phyloP scores from a whole-genome alignment of 2,329 filamentous ascomycete genomes.

The Fonsecaea nubica region DNA sequence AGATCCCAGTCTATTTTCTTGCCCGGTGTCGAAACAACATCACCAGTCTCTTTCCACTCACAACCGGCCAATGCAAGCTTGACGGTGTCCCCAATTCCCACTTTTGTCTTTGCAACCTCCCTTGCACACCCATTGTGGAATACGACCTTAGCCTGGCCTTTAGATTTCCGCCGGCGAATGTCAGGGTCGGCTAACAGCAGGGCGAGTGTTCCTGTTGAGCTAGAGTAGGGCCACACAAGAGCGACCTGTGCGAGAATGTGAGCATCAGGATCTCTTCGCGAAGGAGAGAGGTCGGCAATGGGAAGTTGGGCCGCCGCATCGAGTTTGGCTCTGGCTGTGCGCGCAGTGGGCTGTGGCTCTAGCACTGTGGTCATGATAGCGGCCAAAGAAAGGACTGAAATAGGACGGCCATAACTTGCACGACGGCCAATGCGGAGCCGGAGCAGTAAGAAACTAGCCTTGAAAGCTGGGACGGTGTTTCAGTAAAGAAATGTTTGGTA shows the following conservation, averaged over 20 bases:
- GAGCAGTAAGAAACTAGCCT: not conserved
- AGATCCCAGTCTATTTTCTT: slow-evolving; percentile 65
- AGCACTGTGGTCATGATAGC: slow-evolving; percentile 32
- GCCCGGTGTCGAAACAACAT: slow-evolving; percentile 60
- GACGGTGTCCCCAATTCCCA: slow-evolving; percentile 81
- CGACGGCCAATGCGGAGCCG: not conserved
- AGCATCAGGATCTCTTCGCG: slow-evolving; percentile 40
- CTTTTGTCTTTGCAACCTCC: slow-evolving; percentile 67
- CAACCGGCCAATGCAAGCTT: slow-evolving; percentile 72
- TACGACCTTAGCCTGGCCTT: slow-evolving; percentile 80
- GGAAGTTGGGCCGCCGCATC: slow-evolving; percentile 24
- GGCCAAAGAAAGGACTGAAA: slow-evolving; percentile 1
- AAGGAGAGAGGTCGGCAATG: slow-evolving; percentile 52
- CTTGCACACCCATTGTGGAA: slow-evolving; percentile 75
- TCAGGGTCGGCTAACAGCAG: slow-evolving; percentile 85
- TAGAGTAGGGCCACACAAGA: slow-evolving; percentile 90
- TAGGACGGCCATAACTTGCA: slow-evolving; percentile 27
- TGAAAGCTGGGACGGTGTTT: slow-evolving; percentile 14
- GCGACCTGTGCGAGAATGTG: slow-evolving; percentile 75
- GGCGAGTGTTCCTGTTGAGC: slow-evolving; percentile 73
- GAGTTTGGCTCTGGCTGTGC: slow-evolving; percentile 12
- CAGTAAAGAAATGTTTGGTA: slow-evolving; percentile 18
- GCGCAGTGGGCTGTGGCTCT: slow-evolving; percentile 11
- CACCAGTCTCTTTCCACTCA: slow-evolving; percentile 65
- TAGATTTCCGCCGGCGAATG: slow-evolving; percentile 75